Evolutionary conservation across 495 filamentous ascomycete genomes (phyloP), one percentile per base, ranked within the genome.

Genomic region (Cladorrhinum samala): DNA sequence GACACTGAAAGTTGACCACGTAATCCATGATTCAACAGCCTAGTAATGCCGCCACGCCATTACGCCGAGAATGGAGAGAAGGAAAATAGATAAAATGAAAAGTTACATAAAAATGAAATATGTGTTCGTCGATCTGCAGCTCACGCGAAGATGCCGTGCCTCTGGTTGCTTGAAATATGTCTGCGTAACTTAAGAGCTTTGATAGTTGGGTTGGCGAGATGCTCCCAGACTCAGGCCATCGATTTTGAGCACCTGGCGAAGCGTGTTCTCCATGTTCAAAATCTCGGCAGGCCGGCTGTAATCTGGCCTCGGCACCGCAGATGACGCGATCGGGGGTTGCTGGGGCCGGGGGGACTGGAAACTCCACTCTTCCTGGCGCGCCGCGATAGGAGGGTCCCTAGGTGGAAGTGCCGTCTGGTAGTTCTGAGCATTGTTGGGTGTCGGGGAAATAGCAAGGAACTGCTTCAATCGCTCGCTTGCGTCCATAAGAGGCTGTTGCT

Each of bases 181-280:
- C 27, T 5, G 27, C 11, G 11, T 33, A 33, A 33, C 16, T 57
- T 50, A 64, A 30, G 58, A 62, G 46, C 57, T 57, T 42, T 58
- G 63, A 41, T 63, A 63, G 45, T 52, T 65, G 25, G 42, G 49
- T 16, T 37, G 41, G 23, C 38, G 51, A 37, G 57, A 25, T 41
- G 39, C 20, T 8, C 56, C 55, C 42, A 45, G 24, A 49, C 48
- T 57, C n/a, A 51, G 20, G 8, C 47, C 53, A 2, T 72, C 72
- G 18, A 78, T 57, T 49, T 79, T 79, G 23, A 81, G 58, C 19
- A 78, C 70, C 24, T 69, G 73, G 17, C 75, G 69, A 27, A 81
- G 73, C 49, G 66, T 68, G 38, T 78, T 70, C 56, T 79, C 77
- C 68, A 78, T 76, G 3, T 68, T 57, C 42, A 62, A 41, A 47